Evolutionary conservation across 345 rosid species (phyloP).

Genomic region (Microcos paniculata): DNA sequence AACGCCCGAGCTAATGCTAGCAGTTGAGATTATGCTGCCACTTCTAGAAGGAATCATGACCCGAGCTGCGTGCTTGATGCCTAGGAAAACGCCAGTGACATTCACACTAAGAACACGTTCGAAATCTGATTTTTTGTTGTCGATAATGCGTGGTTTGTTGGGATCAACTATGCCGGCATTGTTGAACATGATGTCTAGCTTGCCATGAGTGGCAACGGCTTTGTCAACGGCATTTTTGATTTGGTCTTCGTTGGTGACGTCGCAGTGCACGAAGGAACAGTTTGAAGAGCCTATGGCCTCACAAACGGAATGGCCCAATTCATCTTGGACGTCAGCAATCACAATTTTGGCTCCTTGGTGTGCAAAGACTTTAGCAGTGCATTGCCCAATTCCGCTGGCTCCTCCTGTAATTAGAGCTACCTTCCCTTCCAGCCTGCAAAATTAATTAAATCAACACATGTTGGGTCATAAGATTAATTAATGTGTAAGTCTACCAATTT

Average conservation of each 20-base stretch:
- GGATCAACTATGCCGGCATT: slow-evolving; percentile 37
- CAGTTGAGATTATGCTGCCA: slow-evolving; percentile 37
- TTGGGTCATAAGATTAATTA: too few relatives aligned
- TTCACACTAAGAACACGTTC: slow-evolving; percentile 40
- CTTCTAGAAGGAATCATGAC: slow-evolving; percentile 38
- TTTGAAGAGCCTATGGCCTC: slow-evolving; percentile 23
- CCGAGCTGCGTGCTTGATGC: slow-evolving; percentile 41
- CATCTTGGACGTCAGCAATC: slow-evolving; percentile 33
- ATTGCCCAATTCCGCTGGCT: slow-evolving; percentile 21
- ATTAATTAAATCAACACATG: too few relatives aligned
- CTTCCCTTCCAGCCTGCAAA: slow-evolving; percentile 17
- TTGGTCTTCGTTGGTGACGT: slow-evolving; percentile 37
- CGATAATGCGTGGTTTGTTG: slow-evolving; percentile 33
- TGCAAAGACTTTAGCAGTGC: slow-evolving; percentile 22
- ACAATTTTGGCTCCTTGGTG: slow-evolving; percentile 30
- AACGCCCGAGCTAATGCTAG: slow-evolving; percentile 27
- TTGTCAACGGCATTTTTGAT: slow-evolving; percentile 25
- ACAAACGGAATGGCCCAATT: slow-evolving; percentile 18
- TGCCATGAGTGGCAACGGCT: slow-evolving; percentile 36
- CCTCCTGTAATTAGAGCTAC: slow-evolving; percentile 22
- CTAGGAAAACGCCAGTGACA: slow-evolving; percentile 43
- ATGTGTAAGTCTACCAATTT: too few relatives aligned
- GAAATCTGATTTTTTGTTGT: slow-evolving; percentile 36
- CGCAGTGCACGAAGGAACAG: slow-evolving; percentile 13
- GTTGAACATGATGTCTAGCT: slow-evolving; percentile 46